A percentile compares a stretch with the other conserved stretches of the same genome.
Conservation (phyloP, 345 rosid genomes). For the Abelmoschus esculentus region DNA sequence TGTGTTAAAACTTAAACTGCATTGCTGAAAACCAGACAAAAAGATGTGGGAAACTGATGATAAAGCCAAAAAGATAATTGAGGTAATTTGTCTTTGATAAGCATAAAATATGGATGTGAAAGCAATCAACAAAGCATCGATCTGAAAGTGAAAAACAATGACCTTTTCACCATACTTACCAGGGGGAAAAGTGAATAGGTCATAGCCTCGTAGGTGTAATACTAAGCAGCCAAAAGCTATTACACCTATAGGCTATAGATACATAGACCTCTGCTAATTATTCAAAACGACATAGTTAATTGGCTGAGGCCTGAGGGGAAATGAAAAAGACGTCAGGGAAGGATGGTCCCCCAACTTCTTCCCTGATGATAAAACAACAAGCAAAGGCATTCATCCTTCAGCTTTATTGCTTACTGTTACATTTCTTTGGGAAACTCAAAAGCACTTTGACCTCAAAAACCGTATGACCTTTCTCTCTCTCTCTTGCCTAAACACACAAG, state of each 20-base stretch:
- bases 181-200: neutral
- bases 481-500: neutral
- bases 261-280: constrained; percentile 25
- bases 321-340: constrained; percentile 17
- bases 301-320: constrained; percentile 22
- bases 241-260: constrained; percentile 20
- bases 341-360: constrained; percentile 44
- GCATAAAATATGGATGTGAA: constrained; percentile 11
- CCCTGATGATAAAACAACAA: constrained; percentile 33
- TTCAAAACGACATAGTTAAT: constrained; percentile 22
- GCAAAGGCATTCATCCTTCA: constrained; percentile 43
- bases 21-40: no score
- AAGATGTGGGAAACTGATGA: no score
- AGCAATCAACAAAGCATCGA: neutral
- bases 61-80: no score
- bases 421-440: constrained; percentile 61
- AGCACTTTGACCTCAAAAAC: constrained; percentile 13
- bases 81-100: no score
- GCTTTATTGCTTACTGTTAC: constrained; percentile 42
- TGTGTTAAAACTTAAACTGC: no score
- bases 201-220: no score
- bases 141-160: neutral
- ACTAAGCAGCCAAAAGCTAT: constrained; percentile 30
- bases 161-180: constrained; percentile 10
- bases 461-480: constrained; percentile 13